Percentiles rank a stretch among this genome's conserved stretches.
phyloP scores from a whole-genome alignment of 139 green algal genomes.

The Zygnema circumcarinatum region DNA sequence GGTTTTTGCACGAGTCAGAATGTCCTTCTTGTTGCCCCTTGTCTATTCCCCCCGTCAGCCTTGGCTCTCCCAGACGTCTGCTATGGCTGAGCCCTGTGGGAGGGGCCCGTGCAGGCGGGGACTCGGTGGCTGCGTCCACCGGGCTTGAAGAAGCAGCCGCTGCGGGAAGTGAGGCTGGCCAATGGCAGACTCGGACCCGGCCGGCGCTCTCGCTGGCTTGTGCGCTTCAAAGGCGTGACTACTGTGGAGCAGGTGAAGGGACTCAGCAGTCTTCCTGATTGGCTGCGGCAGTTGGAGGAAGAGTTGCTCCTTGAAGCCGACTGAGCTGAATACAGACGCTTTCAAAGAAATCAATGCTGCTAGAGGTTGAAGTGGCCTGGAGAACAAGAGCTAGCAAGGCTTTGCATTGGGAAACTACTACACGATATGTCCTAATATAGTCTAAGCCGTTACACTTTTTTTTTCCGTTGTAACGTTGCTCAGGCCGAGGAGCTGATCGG shows the following conservation, averaged over 20 bases:
- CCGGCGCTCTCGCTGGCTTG: background rate
- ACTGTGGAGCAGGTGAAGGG: conserved; percentile 23
- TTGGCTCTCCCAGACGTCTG: no score
- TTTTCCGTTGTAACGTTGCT: no score
- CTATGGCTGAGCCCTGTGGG: background rate
- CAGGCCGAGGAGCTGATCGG: conserved; percentile 28
- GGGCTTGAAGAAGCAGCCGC: background rate
- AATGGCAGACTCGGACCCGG: conserved; percentile 14
- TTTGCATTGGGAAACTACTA: background rate
- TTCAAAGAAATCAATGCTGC: no score
- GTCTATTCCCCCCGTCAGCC: no score
- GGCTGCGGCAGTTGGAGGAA: no score
- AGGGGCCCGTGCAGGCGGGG: background rate
- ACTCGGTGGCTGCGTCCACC: conserved; percentile 22
- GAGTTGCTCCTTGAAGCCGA: background rate
- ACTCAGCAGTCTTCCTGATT: background rate
- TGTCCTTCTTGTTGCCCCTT: no score
- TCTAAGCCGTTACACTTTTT: no score
- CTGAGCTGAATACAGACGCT: background rate
- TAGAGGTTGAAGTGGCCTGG: background rate
- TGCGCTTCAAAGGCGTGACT: conserved; percentile 28
- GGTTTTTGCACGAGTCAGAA: no score
- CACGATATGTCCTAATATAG: background rate
- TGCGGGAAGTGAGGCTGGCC: conserved; percentile 13
- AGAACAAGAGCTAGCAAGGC: background rate